phyloP scores from a whole-genome alignment of 257 asterid genomes.

The Mitragyna speciosa region DNA sequence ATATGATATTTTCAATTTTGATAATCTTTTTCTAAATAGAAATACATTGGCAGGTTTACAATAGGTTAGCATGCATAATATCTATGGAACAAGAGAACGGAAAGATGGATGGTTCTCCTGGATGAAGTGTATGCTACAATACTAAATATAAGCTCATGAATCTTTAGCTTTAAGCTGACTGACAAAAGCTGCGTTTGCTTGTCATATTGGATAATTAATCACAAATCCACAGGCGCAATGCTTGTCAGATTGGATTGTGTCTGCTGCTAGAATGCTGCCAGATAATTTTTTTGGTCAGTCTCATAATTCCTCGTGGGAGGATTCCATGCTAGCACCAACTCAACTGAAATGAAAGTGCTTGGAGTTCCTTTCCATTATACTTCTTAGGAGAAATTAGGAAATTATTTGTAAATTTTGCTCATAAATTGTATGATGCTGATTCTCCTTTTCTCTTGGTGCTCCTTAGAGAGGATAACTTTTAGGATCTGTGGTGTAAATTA shows the following conservation, averaged over 20 bases:
- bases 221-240: not conserved
- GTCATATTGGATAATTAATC: not conserved
- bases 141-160: not conserved
- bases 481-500: too few species aligned
- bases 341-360: not conserved
- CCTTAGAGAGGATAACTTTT: too few species aligned
- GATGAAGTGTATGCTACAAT: constrained; percentile 18
- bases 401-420: too few species aligned
- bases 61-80: constrained; percentile 68
- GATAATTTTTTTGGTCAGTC: too few species aligned
- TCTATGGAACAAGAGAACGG: constrained; percentile 82
- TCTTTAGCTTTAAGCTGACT: not conserved
- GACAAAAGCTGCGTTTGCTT: not conserved
- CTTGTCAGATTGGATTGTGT: not conserved
- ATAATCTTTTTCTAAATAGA: not conserved
- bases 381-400: not conserved
- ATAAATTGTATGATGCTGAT: too few species aligned
- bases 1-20: not conserved
- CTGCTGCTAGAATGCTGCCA: not conserved
- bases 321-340: not conserved
- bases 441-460: too few species aligned
- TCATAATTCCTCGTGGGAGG: not conserved
- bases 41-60: constrained; percentile 53
- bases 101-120: constrained; percentile 35
- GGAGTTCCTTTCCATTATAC: not conserved